phyloP scores from a whole-genome alignment of 257 asterid genomes.

The Haberlea rhodopensis region DNA sequence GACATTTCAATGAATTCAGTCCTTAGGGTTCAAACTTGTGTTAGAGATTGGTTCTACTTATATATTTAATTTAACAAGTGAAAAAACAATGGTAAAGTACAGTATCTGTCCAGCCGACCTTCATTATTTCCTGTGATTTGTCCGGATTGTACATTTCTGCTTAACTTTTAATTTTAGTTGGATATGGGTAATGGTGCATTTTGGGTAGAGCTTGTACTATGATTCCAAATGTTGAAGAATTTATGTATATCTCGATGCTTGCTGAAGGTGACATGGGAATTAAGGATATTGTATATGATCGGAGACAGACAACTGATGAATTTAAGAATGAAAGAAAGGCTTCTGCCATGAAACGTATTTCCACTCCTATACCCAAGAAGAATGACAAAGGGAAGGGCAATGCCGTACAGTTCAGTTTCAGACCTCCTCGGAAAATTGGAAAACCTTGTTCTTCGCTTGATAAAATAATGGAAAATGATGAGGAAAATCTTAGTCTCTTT shows the following conservation, averaged over 20 bases:
- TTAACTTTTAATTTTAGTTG: too few species aligned
- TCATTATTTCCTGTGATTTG: neutral
- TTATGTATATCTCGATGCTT: constrained; percentile 22
- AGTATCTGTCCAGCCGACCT: too few species aligned
- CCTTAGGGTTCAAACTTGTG: neutral
- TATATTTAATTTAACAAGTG: too few species aligned
- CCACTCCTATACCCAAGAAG: too few species aligned
- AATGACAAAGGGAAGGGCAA: too few species aligned
- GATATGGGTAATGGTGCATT: constrained; percentile 14
- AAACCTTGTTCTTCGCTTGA: constrained; percentile 18
- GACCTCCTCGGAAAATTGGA: constrained; percentile 19
- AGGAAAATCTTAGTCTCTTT: constrained; percentile 15
- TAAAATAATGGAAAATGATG: too few species aligned
- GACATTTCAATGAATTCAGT: neutral
- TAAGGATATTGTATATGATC: constrained; percentile 23
- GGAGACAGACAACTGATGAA: too few species aligned
- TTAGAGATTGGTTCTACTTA: neutral
- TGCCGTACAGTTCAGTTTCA: too few species aligned
- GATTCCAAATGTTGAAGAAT: too few species aligned
- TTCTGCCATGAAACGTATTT: too few species aligned
- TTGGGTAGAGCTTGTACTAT: constrained; percentile 11
- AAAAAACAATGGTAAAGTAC: neutral
- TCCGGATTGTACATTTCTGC: neutral
- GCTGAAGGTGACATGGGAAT: constrained; percentile 36
- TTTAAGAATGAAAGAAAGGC: too few species aligned